These are phyloP conservation scores for Ustilago shanxiensis DNA, from an alignment of 1,284 basidiomycete species.

Conservation along the genomic window DNA sequence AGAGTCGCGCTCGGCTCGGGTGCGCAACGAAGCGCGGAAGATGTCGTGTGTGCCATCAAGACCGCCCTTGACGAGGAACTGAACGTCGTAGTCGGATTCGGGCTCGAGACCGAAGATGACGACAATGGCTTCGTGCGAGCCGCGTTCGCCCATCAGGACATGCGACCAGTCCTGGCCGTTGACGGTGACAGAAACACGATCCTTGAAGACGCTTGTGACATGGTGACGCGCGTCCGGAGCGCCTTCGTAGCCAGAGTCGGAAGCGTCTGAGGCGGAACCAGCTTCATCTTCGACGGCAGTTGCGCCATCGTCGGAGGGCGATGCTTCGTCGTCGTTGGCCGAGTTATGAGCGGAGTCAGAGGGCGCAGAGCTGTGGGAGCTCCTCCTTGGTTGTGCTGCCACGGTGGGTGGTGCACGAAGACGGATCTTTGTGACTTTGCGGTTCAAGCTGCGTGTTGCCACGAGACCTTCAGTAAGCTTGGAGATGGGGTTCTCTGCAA, in stretches of 20 bases:
- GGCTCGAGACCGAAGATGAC: slow-evolving; percentile 64
- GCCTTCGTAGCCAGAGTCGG: slow-evolving; percentile 50
- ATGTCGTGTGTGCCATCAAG: slow-evolving; percentile 34
- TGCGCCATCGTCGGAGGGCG: slow-evolving; percentile 54
- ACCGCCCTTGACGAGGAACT: slow-evolving; percentile 54
- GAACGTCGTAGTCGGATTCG: slow-evolving; percentile 55
- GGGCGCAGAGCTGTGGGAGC: slow-evolving; percentile 43
- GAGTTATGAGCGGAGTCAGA: slow-evolving; percentile 41
- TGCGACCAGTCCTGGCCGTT: slow-evolving; percentile 60
- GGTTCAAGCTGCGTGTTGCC: slow-evolving; percentile 54
- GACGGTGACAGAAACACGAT: slow-evolving; percentile 54
- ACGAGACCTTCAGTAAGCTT: slow-evolving; percentile 52
- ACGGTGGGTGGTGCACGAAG: slow-evolving; percentile 40
- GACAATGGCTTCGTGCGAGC: slow-evolving; percentile 61
- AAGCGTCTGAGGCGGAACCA: slow-evolving; percentile 48
- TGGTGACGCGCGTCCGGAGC: slow-evolving; percentile 23
- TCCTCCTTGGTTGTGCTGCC: slow-evolving; percentile 36
- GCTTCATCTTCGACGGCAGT: slow-evolving; percentile 55
- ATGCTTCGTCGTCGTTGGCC: slow-evolving; percentile 51
- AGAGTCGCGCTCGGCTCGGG: slow-evolving; percentile 44
- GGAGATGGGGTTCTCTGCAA: slow-evolving; percentile 36
- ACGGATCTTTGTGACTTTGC: slow-evolving; percentile 57
- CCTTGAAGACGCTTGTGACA: slow-evolving; percentile 51
- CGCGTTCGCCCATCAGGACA: slow-evolving; percentile 58
- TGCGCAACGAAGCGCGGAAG: slow-evolving; percentile 32